phyloP scores from a whole-genome alignment of 108 stramenopile species.

The Pseudonitzschia delicatissima region DNA sequence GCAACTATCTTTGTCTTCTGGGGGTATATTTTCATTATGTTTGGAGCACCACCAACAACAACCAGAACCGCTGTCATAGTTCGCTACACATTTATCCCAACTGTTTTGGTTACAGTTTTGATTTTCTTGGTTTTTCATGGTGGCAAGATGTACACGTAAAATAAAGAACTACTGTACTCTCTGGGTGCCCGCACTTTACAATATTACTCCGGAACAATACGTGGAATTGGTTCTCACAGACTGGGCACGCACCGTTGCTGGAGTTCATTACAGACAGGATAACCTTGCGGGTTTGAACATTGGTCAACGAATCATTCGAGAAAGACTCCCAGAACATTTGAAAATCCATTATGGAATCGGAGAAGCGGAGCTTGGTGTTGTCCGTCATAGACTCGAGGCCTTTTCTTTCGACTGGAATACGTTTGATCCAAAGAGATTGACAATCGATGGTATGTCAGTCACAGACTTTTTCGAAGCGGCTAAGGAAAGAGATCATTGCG shows the following conservation, averaged over 20 bases:
- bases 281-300: constrained; percentile 43
- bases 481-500: too few relatives aligned
- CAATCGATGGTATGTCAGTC: constrained; percentile 15
- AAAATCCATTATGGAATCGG: constrained; percentile 25
- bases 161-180: too few relatives aligned
- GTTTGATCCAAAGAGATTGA: constrained; percentile 18
- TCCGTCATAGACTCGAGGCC: constrained; percentile 21
- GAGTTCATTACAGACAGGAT: constrained; percentile 45
- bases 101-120: too few relatives aligned
- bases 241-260: constrained; percentile 42
- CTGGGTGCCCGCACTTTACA: constrained; percentile 37
- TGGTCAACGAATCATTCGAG: constrained; percentile 24
- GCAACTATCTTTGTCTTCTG: too few relatives aligned
- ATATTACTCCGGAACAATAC: constrained; percentile 36
- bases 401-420: constrained; percentile 40
- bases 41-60: too few relatives aligned
- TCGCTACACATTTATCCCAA: too few relatives aligned
- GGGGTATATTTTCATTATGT: too few relatives aligned
- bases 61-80: too few relatives aligned
- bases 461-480: neutral
- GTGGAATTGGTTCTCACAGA: constrained; percentile 26
- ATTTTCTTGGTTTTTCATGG: too few relatives aligned
- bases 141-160: too few relatives aligned
- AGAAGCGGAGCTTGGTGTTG: neutral
- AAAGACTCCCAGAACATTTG: constrained; percentile 20